A percentile compares a stretch with the other conserved stretches of the same genome.
phyloP scores from a whole-genome alignment of 176 grass and related monocot genomes.

The Otatea glauca region DNA sequence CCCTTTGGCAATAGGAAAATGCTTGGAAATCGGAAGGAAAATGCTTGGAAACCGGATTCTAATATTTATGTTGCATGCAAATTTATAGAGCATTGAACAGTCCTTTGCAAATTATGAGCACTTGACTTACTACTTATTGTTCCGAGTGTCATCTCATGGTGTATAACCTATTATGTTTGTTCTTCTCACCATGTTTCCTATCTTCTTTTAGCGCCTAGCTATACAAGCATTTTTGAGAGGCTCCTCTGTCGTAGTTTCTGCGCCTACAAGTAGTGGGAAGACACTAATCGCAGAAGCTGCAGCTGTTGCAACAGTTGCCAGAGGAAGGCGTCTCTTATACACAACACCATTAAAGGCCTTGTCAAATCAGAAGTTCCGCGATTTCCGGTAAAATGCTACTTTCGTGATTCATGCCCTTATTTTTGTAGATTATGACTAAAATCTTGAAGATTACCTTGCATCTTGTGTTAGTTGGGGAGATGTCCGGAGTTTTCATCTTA shows the following conservation, averaged over 20 bases:
- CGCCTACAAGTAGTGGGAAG: slow-evolving; percentile 96
- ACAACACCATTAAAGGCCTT: slow-evolving; percentile 96
- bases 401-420: slow-evolving; percentile 11
- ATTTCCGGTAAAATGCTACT: slow-evolving; percentile 69
- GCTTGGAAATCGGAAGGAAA: slow-evolving; percentile 3
- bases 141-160: background rate
- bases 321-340: slow-evolving; percentile 85
- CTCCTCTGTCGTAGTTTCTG: slow-evolving; percentile 89
- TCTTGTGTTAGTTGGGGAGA: slow-evolving; percentile 1
- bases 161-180: background rate
- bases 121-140: slow-evolving; percentile 8
- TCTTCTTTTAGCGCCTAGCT: slow-evolving; percentile 68
- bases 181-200: slow-evolving; percentile 42
- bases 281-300: slow-evolving; percentile 95
- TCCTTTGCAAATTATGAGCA: slow-evolving; percentile 6
- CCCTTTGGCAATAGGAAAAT: background rate
- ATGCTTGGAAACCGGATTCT: slow-evolving; percentile 5
- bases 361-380: slow-evolving; percentile 95
- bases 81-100: background rate
- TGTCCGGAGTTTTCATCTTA: slow-evolving; percentile 1
- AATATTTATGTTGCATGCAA: background rate
- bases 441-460: background rate
- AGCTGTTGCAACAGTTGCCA: slow-evolving; percentile 85
- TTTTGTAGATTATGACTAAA: slow-evolving; percentile 22
- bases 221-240: slow-evolving; percentile 96